Percentiles rank a stretch among this genome's conserved stretches.
phyloP scores from a whole-genome alignment of 2,329 filamentous ascomycete species.

The Fusarium subtropicale region DNA sequence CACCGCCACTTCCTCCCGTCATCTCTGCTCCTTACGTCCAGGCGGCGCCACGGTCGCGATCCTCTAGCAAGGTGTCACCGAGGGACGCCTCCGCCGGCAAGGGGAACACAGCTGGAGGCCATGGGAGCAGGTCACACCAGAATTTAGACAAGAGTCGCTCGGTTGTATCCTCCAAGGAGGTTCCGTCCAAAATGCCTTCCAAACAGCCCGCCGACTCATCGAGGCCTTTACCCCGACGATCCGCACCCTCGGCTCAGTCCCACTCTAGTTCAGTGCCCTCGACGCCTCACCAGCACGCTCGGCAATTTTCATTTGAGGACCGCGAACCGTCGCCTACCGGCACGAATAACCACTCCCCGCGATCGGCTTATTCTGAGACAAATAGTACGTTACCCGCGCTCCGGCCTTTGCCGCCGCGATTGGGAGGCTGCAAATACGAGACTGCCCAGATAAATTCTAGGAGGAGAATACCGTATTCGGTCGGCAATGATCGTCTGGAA shows the following conservation, averaged over 20 bases:
- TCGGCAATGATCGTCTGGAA: slow-evolving; percentile 83
- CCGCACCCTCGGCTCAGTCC: slow-evolving; percentile 49
- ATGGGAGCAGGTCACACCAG: slow-evolving; percentile 73
- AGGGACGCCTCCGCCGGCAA: slow-evolving; percentile 62
- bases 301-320: slow-evolving; percentile 84
- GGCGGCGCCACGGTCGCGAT: slow-evolving; percentile 67
- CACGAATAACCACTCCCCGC: slow-evolving; percentile 83
- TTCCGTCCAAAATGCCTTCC: slow-evolving; percentile 61
- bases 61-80: slow-evolving; percentile 70
- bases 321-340: slow-evolving; percentile 82
- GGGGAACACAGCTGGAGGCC: slow-evolving; percentile 65
- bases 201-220: slow-evolving; percentile 54
- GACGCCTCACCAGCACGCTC: slow-evolving; percentile 88
- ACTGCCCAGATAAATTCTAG: slow-evolving; percentile 84
- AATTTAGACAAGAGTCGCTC: slow-evolving; percentile 70
- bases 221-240: slow-evolving; percentile 49
- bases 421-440: slow-evolving; percentile 85
- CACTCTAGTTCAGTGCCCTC: slow-evolving; percentile 93
- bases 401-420: slow-evolving; percentile 69
- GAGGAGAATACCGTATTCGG: slow-evolving; percentile 89
- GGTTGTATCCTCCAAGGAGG: slow-evolving; percentile 71
- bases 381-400: slow-evolving; percentile 78
- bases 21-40: slow-evolving; percentile 68
- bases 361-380: slow-evolving; percentile 90
- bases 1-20: slow-evolving; percentile 65